Percentiles rank a stretch among this genome's conserved stretches.
phyloP scores from a whole-genome alignment of 2,329 filamentous ascomycete species.

The Amesomyces nigricolor region DNA sequence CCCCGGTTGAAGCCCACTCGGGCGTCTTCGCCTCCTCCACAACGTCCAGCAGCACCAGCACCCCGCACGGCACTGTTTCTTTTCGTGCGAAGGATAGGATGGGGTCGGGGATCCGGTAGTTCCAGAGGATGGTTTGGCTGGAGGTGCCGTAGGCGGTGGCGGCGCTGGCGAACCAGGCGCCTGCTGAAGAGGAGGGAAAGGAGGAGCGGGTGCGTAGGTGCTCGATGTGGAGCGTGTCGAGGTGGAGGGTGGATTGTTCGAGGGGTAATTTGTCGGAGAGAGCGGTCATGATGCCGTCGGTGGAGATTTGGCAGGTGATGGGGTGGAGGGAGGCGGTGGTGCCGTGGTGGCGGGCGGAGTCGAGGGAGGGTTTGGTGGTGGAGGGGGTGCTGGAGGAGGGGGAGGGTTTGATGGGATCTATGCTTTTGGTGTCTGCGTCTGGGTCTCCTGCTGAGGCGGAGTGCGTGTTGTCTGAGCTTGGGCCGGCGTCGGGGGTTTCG shows the following conservation, averaged over 20 bases:
- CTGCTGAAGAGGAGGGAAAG: conserved; percentile 29
- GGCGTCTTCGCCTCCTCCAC: conserved; percentile 48
- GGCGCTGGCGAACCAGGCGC: conserved; percentile 53
- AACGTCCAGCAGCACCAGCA: conserved; percentile 50
- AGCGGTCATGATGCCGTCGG: conserved; percentile 42
- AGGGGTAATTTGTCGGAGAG: conserved; percentile 34
- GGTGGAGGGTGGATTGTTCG: conserved; percentile 26
- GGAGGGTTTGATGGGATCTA: background rate
- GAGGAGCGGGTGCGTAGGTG: conserved; percentile 37
- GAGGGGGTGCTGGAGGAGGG: conserved; percentile 15
- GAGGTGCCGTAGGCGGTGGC: conserved; percentile 51
- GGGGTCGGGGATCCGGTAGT: conserved; percentile 51
- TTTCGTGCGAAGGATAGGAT: conserved; percentile 46
- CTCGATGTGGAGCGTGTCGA: conserved; percentile 41
- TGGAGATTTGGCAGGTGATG: conserved; percentile 42
- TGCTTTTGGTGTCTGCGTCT: background rate
- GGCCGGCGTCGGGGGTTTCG: background rate
- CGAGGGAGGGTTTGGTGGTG: conserved; percentile 29
- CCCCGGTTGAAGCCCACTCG: conserved; percentile 43
- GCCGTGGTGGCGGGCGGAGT: conserved; percentile 33
- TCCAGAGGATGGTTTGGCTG: conserved; percentile 53
- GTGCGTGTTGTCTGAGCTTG: background rate
- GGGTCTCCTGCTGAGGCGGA: background rate
- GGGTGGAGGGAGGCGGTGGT: conserved; percentile 24
- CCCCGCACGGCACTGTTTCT: conserved; percentile 52